Conservation (phyloP, 306 rosid species). For the Malus sieversii region DNA sequence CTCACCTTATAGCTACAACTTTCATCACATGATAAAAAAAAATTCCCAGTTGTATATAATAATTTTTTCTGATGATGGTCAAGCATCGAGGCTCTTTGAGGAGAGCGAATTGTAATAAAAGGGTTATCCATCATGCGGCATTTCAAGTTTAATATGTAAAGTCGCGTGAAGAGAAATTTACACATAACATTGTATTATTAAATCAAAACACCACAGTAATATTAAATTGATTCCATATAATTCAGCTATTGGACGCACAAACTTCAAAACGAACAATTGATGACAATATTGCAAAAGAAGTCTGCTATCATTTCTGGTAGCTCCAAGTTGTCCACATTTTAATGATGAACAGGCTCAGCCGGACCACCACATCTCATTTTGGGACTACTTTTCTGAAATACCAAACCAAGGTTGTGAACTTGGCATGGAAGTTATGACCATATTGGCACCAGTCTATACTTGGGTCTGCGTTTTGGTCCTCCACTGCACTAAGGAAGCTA, state of each 20-base stretch:
- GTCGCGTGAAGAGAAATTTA: background rate
- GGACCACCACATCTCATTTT: conserved; percentile 2
- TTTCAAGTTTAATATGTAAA: too few relatives aligned
- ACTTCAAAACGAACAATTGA: background rate
- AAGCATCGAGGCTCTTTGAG: too few relatives aligned
- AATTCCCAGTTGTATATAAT: too few relatives aligned
- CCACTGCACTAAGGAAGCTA: background rate
- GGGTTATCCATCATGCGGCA: background rate
- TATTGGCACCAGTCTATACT: background rate
- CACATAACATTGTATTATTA: too few relatives aligned
- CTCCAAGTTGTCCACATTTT: background rate
- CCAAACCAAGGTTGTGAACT: background rate
- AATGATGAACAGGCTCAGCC: background rate
- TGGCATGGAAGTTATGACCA: background rate
- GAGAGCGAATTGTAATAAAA: background rate
- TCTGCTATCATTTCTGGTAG: conserved; percentile 5
- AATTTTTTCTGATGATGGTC: too few relatives aligned
- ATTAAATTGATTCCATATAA: too few relatives aligned
- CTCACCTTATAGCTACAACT: too few relatives aligned
- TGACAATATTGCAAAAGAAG: background rate
- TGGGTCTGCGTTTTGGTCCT: background rate
- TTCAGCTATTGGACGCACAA: background rate
- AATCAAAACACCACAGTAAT: too few relatives aligned
- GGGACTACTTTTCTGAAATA: background rate
- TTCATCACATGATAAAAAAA: too few relatives aligned